Evolutionary conservation across 2,329 filamentous ascomycete species (phyloP), one percentile per base, ranked within the genome.

Genomic region (Pestalotiopsis sp.): DNA sequence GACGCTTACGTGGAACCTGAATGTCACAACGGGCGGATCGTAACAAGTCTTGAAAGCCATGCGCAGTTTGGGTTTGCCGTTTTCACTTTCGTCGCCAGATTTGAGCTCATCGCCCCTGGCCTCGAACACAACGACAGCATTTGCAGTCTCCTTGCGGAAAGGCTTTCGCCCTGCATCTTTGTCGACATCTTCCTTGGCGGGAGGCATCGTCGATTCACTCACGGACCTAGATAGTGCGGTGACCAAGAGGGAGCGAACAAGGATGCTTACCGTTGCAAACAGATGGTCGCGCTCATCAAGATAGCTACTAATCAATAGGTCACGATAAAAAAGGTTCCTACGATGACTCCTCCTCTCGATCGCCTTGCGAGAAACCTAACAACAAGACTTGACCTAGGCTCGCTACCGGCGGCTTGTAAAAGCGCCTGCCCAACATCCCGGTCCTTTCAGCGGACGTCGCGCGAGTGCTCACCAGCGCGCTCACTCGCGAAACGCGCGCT

Each of bases 401-500:
- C 67, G 67, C 64, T 23, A 66, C 67, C 67, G 67, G 62, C 12
- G 56, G 62, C 67, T 38, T 36, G 60, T 39, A 41, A 63, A 65
- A 38, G 67, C 67, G 52, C 67, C 67, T 68, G 41, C 67, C 67
- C 67, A 66, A 66, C 57, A 68, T 66, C 67, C 67, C 60, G 56
- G 60, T 68, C 67, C 67, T 68, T 68, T 68, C 67, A 56, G 56
- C 67, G 67, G 65, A 60, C 14, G 67, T 23, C 31, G 67, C 67
- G 59, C 25, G 67, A 23, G 11, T 62, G 59, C 25, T 62, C 27
- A 38, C 59, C 49, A n/a, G 67, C 67, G 38, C 67, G 67, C 41
- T 65, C 66, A 41, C 11, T 39, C 41, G 63, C 27, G 17, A 25
- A 12, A 39, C 27, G 27, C 60, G 17, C 39, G 41, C 64, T 49